Evolutionary conservation across 179 eudicot species (phyloP), one percentile per base, ranked within the genome.

Genomic region (Nepenthes alata): DNA sequence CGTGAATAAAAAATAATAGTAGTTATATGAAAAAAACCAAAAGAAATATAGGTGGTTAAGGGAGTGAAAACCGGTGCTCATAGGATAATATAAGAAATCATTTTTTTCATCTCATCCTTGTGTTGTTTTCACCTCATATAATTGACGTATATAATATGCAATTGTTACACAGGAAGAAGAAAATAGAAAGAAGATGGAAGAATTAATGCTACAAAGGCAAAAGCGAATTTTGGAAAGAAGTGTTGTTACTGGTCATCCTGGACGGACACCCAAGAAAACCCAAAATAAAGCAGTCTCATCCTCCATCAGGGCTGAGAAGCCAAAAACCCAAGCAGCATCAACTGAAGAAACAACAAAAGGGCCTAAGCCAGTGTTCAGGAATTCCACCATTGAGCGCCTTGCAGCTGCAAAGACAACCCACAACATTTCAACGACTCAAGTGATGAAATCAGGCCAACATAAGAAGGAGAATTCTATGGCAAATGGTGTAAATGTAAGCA

Each of bases 161-260:
- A 36, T 63, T 39, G 52, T 2, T 58, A 11, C 59, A 15, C 78
- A 89, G 91, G 96, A 89, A 37, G 95, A 87, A 60, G 95, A 84
- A 53, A 75, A 73, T 37, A 78, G 81, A 64, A 89, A 75, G 83
- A 84, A 74, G 78, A 75, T 68, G 74, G 96, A 89, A 69, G 84
- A 82, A 62, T 41, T 87, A 55, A 36, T 60, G 41, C 25, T 65
- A 51, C 76, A 77, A 69, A 80, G 95, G 61, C 79, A 87, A 71
- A 89, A 83, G 71, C 74, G 91, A 59, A 87, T 89, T 57, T 85
- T 91, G 50, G 96, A 87, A 81, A 87, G 84, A 77, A 85, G 85
- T 68, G 69, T 76, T 58, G 53, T 57, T 25, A 57, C 41, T 11
- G 83, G 79, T 63, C 63, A 25, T 49, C 69, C 75, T 51, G 45